Evolutionary conservation across 768 basidiomycete genomes (phyloP), one percentile per base, ranked within the genome.

Genomic region (Hericium rajendrae): DNA sequence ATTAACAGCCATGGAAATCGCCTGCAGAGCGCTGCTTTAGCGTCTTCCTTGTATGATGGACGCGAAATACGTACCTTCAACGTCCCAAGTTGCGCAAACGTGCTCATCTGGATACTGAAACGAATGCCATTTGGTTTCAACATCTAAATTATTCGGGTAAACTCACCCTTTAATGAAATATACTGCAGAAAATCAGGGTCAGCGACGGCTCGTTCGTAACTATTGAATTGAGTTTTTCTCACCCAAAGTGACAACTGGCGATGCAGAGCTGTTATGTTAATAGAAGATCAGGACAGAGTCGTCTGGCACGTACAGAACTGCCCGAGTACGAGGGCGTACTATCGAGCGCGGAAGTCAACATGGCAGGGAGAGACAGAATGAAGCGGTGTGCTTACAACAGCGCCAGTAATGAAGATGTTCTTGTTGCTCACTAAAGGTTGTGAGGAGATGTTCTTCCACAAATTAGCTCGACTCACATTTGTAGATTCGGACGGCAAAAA

Each of bases 1-100:
- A 60, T 83, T 81, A 39, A 83, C 78, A 51, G 78, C 71, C 73
- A 81, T 79, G 2, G 80, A 81, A 24, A 82, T 68, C 28, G 75
- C 74, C 79, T 81, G 55, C 16, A 4, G 4, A 46, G n/a, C 26
- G 13, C 22, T 10, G 16, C 4, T 15, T 51, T 13, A 51, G 26
- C 32, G n/a, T 22, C 12, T 16, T 16, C 9, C 26, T 6, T 37
- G 20, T 9, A 13, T 28, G 26, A 3, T 9, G 6, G 22, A 28
- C 3, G 6, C 13, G 26, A 16, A 15, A 37, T 37, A 28, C 12
- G n/a, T 6, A 51, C 50, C 50, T 51, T 28, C 26, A 51, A 13
- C 12, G 22, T 51, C 9, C 8, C 24, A 26, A 37, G 24, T 4
- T 51, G 50, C 5, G n/a, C 24, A n/a, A 46, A 46, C 16, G 43